phyloP scores from a whole-genome alignment of 1,139 yeast genomes.

The Kodamaea sp. region DNA sequence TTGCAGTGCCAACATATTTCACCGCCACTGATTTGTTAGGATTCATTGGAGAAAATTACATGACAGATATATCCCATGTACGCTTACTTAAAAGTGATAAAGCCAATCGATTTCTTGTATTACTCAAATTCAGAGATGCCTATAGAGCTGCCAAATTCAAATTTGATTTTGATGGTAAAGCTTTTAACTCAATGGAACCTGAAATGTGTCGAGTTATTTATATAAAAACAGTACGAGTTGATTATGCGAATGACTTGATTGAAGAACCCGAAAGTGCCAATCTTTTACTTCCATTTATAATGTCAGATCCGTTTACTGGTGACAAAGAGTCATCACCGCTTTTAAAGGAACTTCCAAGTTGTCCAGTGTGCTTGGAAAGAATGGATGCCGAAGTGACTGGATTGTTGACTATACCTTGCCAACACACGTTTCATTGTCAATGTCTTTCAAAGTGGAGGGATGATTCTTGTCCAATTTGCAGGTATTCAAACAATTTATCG shows the following conservation, averaged over 20 bases:
- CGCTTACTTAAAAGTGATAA: slow-evolving; percentile 66
- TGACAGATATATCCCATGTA: slow-evolving; percentile 63
- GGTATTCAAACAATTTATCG: slow-evolving; percentile 58
- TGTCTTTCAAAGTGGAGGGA: slow-evolving; percentile 89
- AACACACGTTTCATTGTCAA: slow-evolving; percentile 89
- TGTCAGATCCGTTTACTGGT: slow-evolving; percentile 69
- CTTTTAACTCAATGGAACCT: slow-evolving; percentile 85
- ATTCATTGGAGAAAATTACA: slow-evolving; percentile 62
- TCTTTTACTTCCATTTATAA: slow-evolving; percentile 56
- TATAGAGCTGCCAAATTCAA: slow-evolving; percentile 61
- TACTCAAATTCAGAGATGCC: slow-evolving; percentile 65
- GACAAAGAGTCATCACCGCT: slow-evolving; percentile 9
- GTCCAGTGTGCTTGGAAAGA: slow-evolving; percentile 90
- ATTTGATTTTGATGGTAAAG: slow-evolving; percentile 63
- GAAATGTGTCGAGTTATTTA: slow-evolving; percentile 78
- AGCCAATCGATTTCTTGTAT: slow-evolving; percentile 70
- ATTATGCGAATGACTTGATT: slow-evolving; percentile 12
- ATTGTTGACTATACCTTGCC: slow-evolving; percentile 82
- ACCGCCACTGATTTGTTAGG: slow-evolving; percentile 82
- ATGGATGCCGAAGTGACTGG: slow-evolving; percentile 86
- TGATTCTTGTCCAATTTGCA: slow-evolving; percentile 88
- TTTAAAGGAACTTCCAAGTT: slow-evolving; percentile 74
- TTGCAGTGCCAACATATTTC: slow-evolving; percentile 85
- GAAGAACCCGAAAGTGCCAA: slow-evolving; percentile 20
- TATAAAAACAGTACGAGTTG: slow-evolving; percentile 56